Conservation (phyloP, 2,329 filamentous ascomycete species). For the Aspergillus quadrilineatus region DNA sequence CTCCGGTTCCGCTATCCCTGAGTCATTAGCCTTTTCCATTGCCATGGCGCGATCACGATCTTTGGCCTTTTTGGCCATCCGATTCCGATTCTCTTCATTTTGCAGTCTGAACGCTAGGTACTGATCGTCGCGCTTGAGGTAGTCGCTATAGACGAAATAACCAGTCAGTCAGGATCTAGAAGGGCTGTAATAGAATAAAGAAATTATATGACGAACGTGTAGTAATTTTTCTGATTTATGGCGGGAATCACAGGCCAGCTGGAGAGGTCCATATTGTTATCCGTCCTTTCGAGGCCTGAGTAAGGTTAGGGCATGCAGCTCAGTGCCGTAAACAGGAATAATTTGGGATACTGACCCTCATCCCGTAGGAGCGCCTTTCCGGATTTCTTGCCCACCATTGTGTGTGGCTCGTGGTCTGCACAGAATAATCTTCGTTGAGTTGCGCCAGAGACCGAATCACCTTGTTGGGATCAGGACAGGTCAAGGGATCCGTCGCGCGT, state of each 20-base stretch:
- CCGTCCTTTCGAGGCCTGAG: conserved; percentile 85
- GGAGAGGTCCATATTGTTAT: conserved; percentile 96
- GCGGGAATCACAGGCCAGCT: conserved; percentile 89
- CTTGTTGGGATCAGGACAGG: neutral
- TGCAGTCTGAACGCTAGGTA: conserved; percentile 84
- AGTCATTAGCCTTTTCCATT: conserved; percentile 67
- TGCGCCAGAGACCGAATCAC: neutral
- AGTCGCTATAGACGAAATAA: conserved; percentile 63
- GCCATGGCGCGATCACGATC: conserved; percentile 84
- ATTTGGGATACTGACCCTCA: conserved; percentile 46
- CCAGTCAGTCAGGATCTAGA: conserved; percentile 14
- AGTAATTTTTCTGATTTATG: conserved; percentile 99
- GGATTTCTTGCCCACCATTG: conserved; percentile 67
- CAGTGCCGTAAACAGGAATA: neutral
- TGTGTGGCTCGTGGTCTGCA: conserved; percentile 18
- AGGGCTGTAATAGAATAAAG: neutral
- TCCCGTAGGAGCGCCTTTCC: conserved; percentile 61
- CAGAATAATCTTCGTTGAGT: neutral
- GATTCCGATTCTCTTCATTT: conserved; percentile 79
- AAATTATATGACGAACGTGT: conserved; percentile 66
- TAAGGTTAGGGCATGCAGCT: conserved; percentile 14
- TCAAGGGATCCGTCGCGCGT: conserved; percentile 1
- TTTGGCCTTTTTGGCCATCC: conserved; percentile 80
- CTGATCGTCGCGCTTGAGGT: conserved; percentile 97
- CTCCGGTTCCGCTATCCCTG: conserved; percentile 54